phyloP scores from a whole-genome alignment of 192 early-diverging fungal species.

The Geranomyces variabilis region DNA sequence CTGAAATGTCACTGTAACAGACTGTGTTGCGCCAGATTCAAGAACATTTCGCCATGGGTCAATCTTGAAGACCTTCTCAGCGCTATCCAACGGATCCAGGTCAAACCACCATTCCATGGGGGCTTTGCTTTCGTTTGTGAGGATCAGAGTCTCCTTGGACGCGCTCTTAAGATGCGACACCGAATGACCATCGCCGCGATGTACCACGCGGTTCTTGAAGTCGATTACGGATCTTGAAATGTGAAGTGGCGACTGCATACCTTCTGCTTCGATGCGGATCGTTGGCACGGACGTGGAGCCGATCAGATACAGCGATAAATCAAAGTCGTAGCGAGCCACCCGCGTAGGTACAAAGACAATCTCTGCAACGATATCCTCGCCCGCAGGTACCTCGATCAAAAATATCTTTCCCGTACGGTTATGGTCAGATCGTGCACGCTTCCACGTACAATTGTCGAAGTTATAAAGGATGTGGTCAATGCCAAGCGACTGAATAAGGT shows the following conservation, averaged over 20 bases:
- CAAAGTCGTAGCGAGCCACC: slow-evolving; percentile 23
- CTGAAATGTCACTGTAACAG: slow-evolving; percentile 42
- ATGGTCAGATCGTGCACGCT: not conserved
- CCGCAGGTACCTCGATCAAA: slow-evolving; percentile 39
- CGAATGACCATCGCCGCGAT: slow-evolving; percentile 29
- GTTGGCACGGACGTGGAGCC: slow-evolving; percentile 12
- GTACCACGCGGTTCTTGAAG: slow-evolving; percentile 54
- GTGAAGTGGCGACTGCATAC: slow-evolving; percentile 44
- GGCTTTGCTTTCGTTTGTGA: slow-evolving; percentile 40
- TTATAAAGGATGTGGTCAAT: not conserved
- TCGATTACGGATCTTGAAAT: slow-evolving; percentile 39
- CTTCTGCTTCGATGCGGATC: slow-evolving; percentile 31
- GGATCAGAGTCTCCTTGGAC: slow-evolving; percentile 41
- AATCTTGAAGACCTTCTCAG: slow-evolving; percentile 47
- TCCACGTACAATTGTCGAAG: not conserved
- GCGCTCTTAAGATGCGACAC: slow-evolving; percentile 40
- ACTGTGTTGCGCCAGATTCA: slow-evolving; percentile 30
- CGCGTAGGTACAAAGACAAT: slow-evolving; percentile 34
- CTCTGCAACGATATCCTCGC: slow-evolving; percentile 29
- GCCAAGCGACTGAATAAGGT: slow-evolving; percentile 16
- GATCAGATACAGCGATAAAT: slow-evolving; percentile 37
- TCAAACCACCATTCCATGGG: slow-evolving; percentile 52
- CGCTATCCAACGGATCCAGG: slow-evolving; percentile 40
- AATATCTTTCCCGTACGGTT: slow-evolving; percentile 32
- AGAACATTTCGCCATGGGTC: slow-evolving; percentile 48